phyloP scores from a whole-genome alignment of 2,329 filamentous ascomycete genomes.

The Colletotrichum costaricense region DNA sequence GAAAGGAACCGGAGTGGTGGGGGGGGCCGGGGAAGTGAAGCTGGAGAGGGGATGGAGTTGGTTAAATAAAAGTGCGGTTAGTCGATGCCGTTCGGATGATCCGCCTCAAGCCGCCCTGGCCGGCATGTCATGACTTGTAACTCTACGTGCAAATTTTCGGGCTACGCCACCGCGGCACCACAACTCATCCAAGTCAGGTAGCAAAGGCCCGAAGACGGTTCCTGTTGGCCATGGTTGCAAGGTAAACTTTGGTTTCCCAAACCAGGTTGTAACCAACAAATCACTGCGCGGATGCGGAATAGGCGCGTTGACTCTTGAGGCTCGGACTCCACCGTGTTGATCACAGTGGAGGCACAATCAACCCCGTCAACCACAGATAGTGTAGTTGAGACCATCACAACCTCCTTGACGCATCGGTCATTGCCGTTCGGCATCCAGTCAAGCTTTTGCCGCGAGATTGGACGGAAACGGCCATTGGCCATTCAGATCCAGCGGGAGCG shows the following conservation, averaged over 20 bases:
- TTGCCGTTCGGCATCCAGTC: conserved; percentile 9
- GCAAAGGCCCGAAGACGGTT: background rate
- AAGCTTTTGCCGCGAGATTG: background rate
- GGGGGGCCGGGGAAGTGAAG: background rate
- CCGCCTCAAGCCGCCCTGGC: background rate
- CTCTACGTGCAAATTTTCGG: background rate
- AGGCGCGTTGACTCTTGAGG: background rate
- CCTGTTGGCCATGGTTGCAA: background rate
- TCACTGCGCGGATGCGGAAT: background rate
- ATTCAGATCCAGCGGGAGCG: background rate
- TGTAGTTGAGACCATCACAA: background rate
- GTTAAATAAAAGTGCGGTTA: conserved; percentile 13
- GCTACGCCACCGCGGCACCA: background rate
- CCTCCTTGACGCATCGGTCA: conserved; percentile 11
- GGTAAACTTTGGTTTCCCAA: background rate
- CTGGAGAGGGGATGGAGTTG: background rate
- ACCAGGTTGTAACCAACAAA: background rate
- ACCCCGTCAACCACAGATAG: background rate
- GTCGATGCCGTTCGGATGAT: background rate
- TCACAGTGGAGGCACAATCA: background rate
- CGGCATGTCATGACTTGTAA: background rate
- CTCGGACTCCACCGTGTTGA: conserved; percentile 7
- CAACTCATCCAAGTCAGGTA: background rate
- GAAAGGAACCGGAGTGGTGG: background rate
- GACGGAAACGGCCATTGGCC: background rate